Percentiles rank a stretch among this genome's conserved stretches.
These are phyloP conservation scores for Aureobasidium uvarum DNA, from an alignment of 2,329 filamentous ascomycete species.

Conservation along the genomic window DNA sequence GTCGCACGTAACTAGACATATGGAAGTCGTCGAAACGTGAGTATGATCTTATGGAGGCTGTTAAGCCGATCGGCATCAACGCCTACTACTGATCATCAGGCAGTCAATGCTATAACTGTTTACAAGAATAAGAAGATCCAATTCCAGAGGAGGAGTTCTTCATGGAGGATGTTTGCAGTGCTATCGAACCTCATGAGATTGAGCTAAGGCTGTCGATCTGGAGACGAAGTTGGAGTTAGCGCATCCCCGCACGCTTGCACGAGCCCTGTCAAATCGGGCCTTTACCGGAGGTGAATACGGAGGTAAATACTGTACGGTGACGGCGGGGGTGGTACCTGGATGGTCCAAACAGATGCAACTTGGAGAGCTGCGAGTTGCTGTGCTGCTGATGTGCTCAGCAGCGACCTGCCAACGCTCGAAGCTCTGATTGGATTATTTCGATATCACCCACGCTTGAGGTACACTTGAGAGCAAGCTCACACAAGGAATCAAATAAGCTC, in stretches of 20 bases:
- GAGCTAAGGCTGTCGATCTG: slow-evolving; percentile 16
- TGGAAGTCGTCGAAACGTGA: neutral
- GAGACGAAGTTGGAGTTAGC: slow-evolving; percentile 14
- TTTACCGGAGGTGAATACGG: neutral
- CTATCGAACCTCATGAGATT: neutral
- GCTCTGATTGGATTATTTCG: neutral
- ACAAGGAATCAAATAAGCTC: slow-evolving; percentile 1
- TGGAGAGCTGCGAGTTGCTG: neutral
- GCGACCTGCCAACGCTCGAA: neutral
- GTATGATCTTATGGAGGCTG: neutral
- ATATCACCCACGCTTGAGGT: neutral
- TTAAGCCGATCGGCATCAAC: neutral
- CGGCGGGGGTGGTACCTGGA: neutral
- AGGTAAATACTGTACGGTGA: neutral
- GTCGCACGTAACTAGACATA: neutral
- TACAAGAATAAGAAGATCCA: neutral
- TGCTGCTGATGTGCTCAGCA: neutral
- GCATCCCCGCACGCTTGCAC: slow-evolving; percentile 11
- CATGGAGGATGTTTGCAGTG: too few species aligned
- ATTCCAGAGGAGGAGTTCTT: neutral
- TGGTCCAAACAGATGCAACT: neutral
- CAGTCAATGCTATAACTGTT: neutral
- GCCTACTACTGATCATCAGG: neutral
- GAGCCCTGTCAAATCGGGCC: slow-evolving; percentile 5
- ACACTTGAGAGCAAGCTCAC: neutral